A percentile compares a stretch with the other conserved stretches of the same genome.
Conservation (phyloP, 441 rosid genomes). For the Breynia disticha region DNA sequence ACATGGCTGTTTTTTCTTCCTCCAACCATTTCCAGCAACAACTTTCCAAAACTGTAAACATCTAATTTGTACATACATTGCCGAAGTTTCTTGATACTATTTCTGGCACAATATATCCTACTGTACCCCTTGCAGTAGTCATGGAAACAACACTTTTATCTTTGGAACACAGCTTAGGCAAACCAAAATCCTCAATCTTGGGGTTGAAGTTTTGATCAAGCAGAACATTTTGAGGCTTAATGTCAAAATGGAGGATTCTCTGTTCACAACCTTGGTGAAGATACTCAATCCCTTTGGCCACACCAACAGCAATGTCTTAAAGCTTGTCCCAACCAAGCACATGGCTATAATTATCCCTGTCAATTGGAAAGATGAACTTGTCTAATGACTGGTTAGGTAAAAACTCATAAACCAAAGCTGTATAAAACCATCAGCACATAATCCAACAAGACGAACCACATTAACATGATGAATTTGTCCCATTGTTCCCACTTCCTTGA, state of each 20-base stretch:
- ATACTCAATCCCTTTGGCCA: slow-evolving; percentile 21
- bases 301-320: slow-evolving; percentile 17
- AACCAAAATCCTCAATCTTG: slow-evolving; percentile 21
- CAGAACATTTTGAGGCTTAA: slow-evolving; percentile 21
- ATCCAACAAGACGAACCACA: slow-evolving; percentile 21
- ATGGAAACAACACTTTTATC: slow-evolving; percentile 23
- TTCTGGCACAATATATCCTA: slow-evolving; percentile 25
- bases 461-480: slow-evolving; percentile 23
- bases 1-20: slow-evolving; percentile 13
- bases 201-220: slow-evolving; percentile 16
- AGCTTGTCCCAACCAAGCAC: slow-evolving; percentile 17
- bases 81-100: slow-evolving; percentile 23
- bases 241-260: slow-evolving; percentile 25
- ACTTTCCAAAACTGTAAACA: slow-evolving; percentile 20
- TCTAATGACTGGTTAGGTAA: slow-evolving; percentile 11
- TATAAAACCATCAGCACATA: slow-evolving; percentile 24
- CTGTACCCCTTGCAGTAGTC: slow-evolving; percentile 24
- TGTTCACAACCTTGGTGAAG: slow-evolving; percentile 27
- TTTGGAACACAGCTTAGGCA: slow-evolving; percentile 23
- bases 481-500: slow-evolving; percentile 22
- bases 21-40: slow-evolving; percentile 20
- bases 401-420: slow-evolving; percentile 23
- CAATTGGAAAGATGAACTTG: slow-evolving; percentile 14
- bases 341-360: background rate
- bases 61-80: slow-evolving; percentile 18